These are phyloP conservation scores for Ramichloridium luteum DNA, from an alignment of 2,329 filamentous ascomycete genomes.

Conservation along the genomic window DNA sequence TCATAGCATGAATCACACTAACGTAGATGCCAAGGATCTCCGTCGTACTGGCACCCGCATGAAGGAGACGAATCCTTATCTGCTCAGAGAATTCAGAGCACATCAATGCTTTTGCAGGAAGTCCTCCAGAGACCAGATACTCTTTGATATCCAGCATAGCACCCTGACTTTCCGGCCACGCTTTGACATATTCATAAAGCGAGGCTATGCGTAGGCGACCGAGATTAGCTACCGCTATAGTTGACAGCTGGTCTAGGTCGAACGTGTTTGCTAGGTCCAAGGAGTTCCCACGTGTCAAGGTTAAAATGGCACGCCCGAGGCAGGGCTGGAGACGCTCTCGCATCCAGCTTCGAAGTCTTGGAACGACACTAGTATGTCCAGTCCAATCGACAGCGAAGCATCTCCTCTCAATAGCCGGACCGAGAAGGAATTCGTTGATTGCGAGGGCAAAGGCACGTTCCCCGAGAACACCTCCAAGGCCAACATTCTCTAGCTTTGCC, in stretches of 20 bases:
- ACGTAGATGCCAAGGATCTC: conserved; percentile 69
- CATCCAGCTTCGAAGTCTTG: conserved; percentile 53
- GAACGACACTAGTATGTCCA: conserved; percentile 43
- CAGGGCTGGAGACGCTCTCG: conserved; percentile 54
- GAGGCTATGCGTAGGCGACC: conserved; percentile 57
- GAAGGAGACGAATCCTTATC: conserved; percentile 54
- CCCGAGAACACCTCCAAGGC: conserved; percentile 55
- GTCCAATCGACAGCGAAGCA: conserved; percentile 52
- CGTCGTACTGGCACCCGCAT: conserved; percentile 63
- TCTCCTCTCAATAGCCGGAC: conserved; percentile 45
- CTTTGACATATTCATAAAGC: conserved; percentile 66
- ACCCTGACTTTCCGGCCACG: conserved; percentile 59
- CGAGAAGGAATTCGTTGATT: conserved; percentile 53
- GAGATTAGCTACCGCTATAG: conserved; percentile 55
- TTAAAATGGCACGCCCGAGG: conserved; percentile 40
- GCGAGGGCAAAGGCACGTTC: conserved; percentile 61
- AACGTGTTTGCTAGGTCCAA: conserved; percentile 8
- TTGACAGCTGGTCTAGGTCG: conserved; percentile 56
- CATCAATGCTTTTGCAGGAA: conserved; percentile 55
- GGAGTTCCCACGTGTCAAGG: conserved; percentile 14
- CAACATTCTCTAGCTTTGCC: conserved; percentile 44
- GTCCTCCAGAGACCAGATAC: conserved; percentile 54
- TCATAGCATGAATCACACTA: conserved; percentile 64
- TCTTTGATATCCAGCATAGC: conserved; percentile 60
- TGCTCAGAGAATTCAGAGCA: conserved; percentile 57